Evolutionary conservation across 2,329 filamentous ascomycete species (phyloP).

Genomic region (Aspergillus sp.): DNA sequence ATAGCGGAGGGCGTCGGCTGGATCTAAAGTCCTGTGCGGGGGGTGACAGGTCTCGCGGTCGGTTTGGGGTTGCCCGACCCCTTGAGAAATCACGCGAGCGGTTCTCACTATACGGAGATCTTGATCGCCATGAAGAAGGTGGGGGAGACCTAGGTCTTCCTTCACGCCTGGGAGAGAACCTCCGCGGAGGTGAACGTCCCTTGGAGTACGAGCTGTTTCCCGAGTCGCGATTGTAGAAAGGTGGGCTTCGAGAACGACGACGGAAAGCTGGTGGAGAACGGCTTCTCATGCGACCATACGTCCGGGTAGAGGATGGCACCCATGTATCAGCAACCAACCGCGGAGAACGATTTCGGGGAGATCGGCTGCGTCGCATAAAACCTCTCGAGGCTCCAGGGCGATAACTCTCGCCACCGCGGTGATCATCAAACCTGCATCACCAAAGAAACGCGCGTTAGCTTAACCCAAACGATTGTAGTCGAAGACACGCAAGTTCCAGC

Average conservation of each 20-base stretch:
- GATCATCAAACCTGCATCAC: slow-evolving; percentile 35
- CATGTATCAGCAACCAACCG: slow-evolving; percentile 42
- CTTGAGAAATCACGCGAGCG: slow-evolving; percentile 31
- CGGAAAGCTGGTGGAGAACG: slow-evolving; percentile 42
- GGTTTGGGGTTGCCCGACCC: slow-evolving; percentile 32
- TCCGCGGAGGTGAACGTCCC: slow-evolving; percentile 37
- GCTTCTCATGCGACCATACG: slow-evolving; percentile 39
- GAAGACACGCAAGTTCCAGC: background rate
- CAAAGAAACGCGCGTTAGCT: slow-evolving; percentile 9
- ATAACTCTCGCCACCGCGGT: slow-evolving; percentile 45
- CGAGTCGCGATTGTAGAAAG: slow-evolving; percentile 36
- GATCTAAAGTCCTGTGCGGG: slow-evolving; percentile 30
- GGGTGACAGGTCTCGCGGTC: slow-evolving; percentile 38
- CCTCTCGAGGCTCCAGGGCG: slow-evolving; percentile 39
- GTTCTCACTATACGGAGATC: slow-evolving; percentile 37
- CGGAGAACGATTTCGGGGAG: slow-evolving; percentile 38
- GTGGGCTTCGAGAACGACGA: slow-evolving; percentile 43
- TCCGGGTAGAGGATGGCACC: slow-evolving; percentile 36
- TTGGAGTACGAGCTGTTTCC: slow-evolving; percentile 32
- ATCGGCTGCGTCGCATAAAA: slow-evolving; percentile 35
- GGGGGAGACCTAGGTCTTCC: slow-evolving; percentile 39
- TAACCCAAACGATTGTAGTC: background rate
- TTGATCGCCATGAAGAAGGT: slow-evolving; percentile 35
- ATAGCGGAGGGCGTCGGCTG: slow-evolving; percentile 28
- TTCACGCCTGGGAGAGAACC: slow-evolving; percentile 42